Percentiles rank a stretch among this genome's conserved stretches.
Conservation (phyloP, 2,329 filamentous ascomycete species). For the Calonectria hongkongensis region DNA sequence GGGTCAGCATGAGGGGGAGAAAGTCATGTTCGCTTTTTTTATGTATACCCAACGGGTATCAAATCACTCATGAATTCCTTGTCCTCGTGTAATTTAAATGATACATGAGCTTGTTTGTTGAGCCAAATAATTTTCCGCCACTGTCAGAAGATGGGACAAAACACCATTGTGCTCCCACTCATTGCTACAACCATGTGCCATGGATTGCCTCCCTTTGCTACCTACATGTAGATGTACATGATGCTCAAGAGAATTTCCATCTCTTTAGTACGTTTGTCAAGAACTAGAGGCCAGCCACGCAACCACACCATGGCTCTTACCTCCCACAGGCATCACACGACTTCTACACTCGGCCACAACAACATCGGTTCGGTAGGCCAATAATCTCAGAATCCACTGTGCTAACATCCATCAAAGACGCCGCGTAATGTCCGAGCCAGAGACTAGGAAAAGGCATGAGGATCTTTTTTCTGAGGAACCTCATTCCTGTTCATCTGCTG, state of each 20-base stretch:
- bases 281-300: neutral
- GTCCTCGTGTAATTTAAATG: neutral
- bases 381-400: neutral
- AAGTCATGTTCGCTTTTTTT: neutral
- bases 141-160: neutral
- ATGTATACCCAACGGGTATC: neutral
- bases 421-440: too few relatives aligned
- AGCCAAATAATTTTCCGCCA: neutral
- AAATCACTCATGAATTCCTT: neutral
- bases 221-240: neutral
- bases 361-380: neutral
- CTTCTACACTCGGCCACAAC: neutral
- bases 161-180: neutral
- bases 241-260: neutral
- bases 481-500: conserved; percentile 41
- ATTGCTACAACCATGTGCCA: neutral
- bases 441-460: conserved; percentile 31
- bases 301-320: neutral
- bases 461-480: conserved; percentile 37
- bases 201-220: neutral
- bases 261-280: neutral
- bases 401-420: neutral
- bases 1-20: neutral
- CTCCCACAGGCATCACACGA: too few relatives aligned
- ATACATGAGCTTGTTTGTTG: neutral